These are phyloP conservation scores for Vicia villosa DNA, from an alignment of 306 rosid species.

Conservation along the genomic window DNA sequence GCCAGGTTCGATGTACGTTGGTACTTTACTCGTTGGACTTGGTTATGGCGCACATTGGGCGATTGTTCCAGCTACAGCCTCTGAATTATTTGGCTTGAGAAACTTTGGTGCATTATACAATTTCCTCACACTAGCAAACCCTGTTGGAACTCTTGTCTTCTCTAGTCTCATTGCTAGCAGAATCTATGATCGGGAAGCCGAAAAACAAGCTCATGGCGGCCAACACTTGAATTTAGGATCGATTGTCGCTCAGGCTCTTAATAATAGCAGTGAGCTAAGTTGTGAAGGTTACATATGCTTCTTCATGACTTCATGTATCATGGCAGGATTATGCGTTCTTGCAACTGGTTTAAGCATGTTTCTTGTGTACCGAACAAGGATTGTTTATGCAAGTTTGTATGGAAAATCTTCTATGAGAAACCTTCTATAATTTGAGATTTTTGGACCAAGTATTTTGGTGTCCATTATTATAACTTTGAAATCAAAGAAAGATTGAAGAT, in stretches of 20 bases:
- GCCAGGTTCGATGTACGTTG: conserved; percentile 85
- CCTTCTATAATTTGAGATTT: conserved; percentile 18
- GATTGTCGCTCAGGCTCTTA: conserved; percentile 36
- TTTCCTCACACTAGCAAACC: conserved; percentile 83
- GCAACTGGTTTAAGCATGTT: conserved; percentile 68
- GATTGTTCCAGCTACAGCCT: conserved; percentile 91
- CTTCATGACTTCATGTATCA: conserved; percentile 67
- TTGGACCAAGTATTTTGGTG: conserved; percentile 26
- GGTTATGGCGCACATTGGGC: conserved; percentile 99
- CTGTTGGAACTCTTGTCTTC: conserved; percentile 74
- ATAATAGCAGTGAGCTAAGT: conserved; percentile 40
- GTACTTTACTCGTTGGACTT: conserved; percentile 75
- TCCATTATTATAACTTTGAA: not conserved
- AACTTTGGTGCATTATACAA: conserved; percentile 93
- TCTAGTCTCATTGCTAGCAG: conserved; percentile 80
- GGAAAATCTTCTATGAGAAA: conserved; percentile 56
- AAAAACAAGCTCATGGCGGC: conserved; percentile 66
- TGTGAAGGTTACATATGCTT: conserved; percentile 81
- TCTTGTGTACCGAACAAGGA: conserved; percentile 73
- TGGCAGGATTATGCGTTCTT: conserved; percentile 71
- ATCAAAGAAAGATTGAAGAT: conserved; percentile 17
- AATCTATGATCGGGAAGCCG: conserved; percentile 83
- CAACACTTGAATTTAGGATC: conserved; percentile 44
- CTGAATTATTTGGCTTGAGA: conserved; percentile 87
- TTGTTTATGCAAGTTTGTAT: conserved; percentile 70